These are phyloP conservation scores for Tagetes patula DNA, from an alignment of 129 eudicot species.

Conservation along the genomic window DNA sequence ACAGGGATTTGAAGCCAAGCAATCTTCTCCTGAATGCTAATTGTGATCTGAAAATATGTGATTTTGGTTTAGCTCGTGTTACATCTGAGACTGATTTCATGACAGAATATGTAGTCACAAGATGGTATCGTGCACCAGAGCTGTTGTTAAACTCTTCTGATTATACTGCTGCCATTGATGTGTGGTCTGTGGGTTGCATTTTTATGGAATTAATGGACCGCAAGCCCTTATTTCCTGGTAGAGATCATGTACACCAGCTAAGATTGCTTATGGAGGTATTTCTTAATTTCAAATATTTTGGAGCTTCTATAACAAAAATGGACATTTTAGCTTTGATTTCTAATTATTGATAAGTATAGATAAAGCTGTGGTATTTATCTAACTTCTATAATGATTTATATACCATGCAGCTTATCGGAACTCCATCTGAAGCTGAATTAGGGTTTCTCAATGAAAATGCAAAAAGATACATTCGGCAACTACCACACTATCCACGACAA, in stretches of 20 bases:
- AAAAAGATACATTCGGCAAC: conserved; percentile 84
- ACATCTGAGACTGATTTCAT: conserved; percentile 89
- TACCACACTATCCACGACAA: conserved; percentile 59
- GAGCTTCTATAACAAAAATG: neutral
- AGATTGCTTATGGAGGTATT: conserved; percentile 84
- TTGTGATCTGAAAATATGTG: conserved; percentile 89
- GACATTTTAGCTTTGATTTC: neutral
- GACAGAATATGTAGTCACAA: conserved; percentile 92
- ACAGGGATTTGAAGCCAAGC: conserved; percentile 95
- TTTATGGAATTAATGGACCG: conserved; percentile 94
- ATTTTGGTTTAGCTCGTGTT: conserved; percentile 91
- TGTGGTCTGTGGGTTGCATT: conserved; percentile 95
- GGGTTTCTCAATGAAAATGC: conserved; percentile 80
- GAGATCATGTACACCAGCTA: conserved; percentile 88
- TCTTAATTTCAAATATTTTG: neutral
- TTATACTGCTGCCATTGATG: conserved; percentile 86
- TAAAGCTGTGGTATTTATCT: neutral
- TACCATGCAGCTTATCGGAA: conserved; percentile 73
- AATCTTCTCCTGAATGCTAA: conserved; percentile 84
- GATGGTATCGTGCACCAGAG: conserved; percentile 97
- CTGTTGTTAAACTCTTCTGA: conserved; percentile 81
- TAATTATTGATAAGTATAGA: neutral
- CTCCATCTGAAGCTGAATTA: conserved; percentile 86
- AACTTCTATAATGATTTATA: conserved; percentile 2
- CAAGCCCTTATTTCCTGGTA: conserved; percentile 84